Conservation (phyloP, 1,284 basidiomycete species). For the Trichosporon sp. region DNA sequence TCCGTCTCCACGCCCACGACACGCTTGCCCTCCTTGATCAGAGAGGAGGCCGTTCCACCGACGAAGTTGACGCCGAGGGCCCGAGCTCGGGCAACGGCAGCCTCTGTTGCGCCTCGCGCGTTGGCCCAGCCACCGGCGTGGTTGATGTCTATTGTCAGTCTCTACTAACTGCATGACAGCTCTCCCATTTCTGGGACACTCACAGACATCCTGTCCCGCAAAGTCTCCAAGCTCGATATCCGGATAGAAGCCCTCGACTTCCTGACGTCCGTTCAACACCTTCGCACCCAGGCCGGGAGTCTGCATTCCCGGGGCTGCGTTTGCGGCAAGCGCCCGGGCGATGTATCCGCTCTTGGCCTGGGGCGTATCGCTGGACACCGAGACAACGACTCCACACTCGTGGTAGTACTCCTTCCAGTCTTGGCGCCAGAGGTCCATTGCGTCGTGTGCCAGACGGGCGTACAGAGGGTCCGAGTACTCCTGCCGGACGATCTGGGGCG, state of each 20-base stretch:
- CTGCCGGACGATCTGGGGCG: conserved; percentile 38
- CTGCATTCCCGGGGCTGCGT: conserved; percentile 31
- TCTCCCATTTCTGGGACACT: background rate
- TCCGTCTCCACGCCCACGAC: conserved; percentile 65
- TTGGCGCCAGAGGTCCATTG: conserved; percentile 41
- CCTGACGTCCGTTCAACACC: conserved; percentile 19
- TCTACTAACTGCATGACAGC: background rate
- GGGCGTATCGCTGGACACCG: conserved; percentile 3
- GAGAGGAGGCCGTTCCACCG: conserved; percentile 21
- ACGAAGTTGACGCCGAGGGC: conserved; percentile 29
- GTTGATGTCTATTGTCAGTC: conserved; percentile 61
- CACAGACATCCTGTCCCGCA: conserved; percentile 58
- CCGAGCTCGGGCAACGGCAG: conserved; percentile 35
- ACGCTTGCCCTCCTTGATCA: conserved; percentile 34
- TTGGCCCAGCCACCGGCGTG: conserved; percentile 77
- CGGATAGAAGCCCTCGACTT: conserved; percentile 32
- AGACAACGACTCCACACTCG: conserved; percentile 61
- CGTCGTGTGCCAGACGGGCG: conserved; percentile 34
- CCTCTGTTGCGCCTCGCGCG: conserved; percentile 66
- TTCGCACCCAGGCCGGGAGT: conserved; percentile 28
- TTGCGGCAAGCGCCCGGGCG: conserved; percentile 26
- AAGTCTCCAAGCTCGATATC: conserved; percentile 27
- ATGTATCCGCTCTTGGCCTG: conserved; percentile 26
- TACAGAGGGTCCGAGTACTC: conserved; percentile 38
- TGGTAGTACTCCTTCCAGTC: conserved; percentile 73